Base-by-base conservation (phyloP, 768 basidiomycete genomes). In the Podaxis rugospora region DNA sequence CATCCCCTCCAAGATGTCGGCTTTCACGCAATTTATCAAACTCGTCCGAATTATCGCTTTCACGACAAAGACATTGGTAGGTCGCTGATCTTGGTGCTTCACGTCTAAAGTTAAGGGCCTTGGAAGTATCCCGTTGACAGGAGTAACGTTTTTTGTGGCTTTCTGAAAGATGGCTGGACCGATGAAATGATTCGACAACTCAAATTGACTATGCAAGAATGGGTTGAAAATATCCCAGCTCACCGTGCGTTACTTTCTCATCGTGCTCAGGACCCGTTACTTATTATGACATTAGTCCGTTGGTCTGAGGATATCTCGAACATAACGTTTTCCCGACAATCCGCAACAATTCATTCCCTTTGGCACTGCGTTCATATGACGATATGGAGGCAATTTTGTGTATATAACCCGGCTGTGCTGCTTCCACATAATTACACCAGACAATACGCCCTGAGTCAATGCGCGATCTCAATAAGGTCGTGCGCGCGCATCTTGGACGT, bases 41-140 rank as follows among this genome's bases (percentile, higher is more conserved):
- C 71, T 93, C 37, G 83, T 83, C 25, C 83, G 88, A 66, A 87
- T 93, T 56, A 78, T 85, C 39, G 87, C 86, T 2, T 90, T 86
- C 68, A 81, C 83, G 3, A 66, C 90, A 60, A 83, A 84, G 66
- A 90, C 88, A 0, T 79, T 93, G 54, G 89, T 90, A 69, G 63
- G 83, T 57, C 55, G 55, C 59, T 3, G 56, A 36, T n/a, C 57
- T 50, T 51, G 16, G 9, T 32, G 28, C 25, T 35, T 25, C 49
- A 18, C 50, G 7, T 64, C 44, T 18, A 54, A 28, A 57, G 27
- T 51, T 50, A 0, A 54, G 46, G 18, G 5, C 25, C 18, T 51
- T 35, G 37, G 1, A 67, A 88, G 89, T 93, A 93, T 75, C 83
- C 86, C 7, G 83, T 90, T 63, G 84, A 90, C 72, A 86, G 83